Conservation (phyloP, 495 filamentous ascomycete genomes). For the Aspergillus mulundensis region DNA sequence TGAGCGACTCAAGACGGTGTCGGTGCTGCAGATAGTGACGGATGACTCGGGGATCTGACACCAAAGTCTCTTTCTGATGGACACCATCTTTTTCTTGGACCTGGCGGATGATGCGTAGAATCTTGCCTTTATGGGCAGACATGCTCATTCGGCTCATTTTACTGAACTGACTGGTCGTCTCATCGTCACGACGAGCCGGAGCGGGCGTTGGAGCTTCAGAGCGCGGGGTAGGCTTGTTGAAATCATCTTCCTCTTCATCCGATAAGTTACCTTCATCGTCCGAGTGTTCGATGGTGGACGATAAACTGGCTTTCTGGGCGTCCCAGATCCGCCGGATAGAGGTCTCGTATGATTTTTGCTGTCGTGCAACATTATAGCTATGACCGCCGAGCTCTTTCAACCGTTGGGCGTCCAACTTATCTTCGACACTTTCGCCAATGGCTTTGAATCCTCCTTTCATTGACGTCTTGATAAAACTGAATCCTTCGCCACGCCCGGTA, state of each 20-base stretch:
- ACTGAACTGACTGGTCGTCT: constrained; percentile 83
- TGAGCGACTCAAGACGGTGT: constrained; percentile 55
- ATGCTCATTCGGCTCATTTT: constrained; percentile 70
- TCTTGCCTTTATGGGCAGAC: constrained; percentile 62
- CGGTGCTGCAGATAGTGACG: constrained; percentile 56
- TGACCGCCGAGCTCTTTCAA: constrained; percentile 90
- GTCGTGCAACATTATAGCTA: constrained; percentile 91
- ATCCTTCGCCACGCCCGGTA: constrained; percentile 87
- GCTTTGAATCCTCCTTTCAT: constrained; percentile 99
- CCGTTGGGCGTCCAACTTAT: constrained; percentile 77
- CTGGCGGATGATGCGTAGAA: constrained; percentile 70
- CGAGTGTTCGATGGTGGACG: constrained; percentile 57
- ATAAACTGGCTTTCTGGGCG: constrained; percentile 73
- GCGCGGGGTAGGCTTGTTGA: constrained; percentile 57
- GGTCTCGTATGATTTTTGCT: constrained; percentile 84
- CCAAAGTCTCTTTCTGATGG: constrained; percentile 54
- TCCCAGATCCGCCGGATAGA: constrained; percentile 89
- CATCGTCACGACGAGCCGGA: constrained; percentile 59
- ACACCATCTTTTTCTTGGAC: constrained; percentile 60
- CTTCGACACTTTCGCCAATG: constrained; percentile 78
- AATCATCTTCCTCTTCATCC: constrained; percentile 60
- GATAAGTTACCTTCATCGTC: constrained; percentile 65
- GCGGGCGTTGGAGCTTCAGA: constrained; percentile 59
- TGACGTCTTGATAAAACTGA: constrained; percentile 92
- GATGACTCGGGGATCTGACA: constrained; percentile 72